phyloP scores from a whole-genome alignment of 2,329 filamentous ascomycete species.

The Emergomyces orientalis region DNA sequence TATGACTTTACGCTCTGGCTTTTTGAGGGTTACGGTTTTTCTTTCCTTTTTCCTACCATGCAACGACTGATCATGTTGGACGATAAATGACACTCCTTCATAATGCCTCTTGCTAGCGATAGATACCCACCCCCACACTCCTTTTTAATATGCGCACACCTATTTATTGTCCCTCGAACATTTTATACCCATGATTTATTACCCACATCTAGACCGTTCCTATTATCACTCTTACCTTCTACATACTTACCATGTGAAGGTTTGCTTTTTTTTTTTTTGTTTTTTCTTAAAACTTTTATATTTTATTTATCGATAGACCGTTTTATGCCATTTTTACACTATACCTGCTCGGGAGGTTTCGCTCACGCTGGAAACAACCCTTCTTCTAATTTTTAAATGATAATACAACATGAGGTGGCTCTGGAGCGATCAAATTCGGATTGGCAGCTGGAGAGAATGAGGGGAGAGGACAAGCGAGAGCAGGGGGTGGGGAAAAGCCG shows the following conservation, averaged over 20 bases:
- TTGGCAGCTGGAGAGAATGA: background rate
- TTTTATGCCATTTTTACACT: background rate
- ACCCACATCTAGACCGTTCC: background rate
- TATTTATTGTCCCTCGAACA: background rate
- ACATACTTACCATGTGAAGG: background rate
- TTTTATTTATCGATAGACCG: background rate
- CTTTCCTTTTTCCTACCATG: background rate
- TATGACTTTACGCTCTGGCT: background rate
- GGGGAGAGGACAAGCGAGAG: background rate
- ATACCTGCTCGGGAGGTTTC: background rate
- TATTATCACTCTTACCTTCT: background rate
- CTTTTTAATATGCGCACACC: constrained; percentile 1
- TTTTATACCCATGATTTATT: background rate
- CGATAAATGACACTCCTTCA: constrained; percentile 9
- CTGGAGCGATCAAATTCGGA: background rate
- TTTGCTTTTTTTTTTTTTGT: background rate
- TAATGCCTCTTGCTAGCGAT: background rate
- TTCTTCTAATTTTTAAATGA: background rate
- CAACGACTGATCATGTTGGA: constrained; percentile 2
- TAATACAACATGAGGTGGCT: background rate
- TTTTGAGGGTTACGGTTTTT: no score
- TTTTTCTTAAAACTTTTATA: no score
- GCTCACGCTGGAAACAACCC: background rate
- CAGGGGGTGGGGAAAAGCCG: background rate
- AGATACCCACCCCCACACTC: constrained; percentile 1